Evolutionary conservation across 2,329 filamentous ascomycete genomes (phyloP), one percentile per base, ranked within the genome.

Genomic region (Penicillium italicum): DNA sequence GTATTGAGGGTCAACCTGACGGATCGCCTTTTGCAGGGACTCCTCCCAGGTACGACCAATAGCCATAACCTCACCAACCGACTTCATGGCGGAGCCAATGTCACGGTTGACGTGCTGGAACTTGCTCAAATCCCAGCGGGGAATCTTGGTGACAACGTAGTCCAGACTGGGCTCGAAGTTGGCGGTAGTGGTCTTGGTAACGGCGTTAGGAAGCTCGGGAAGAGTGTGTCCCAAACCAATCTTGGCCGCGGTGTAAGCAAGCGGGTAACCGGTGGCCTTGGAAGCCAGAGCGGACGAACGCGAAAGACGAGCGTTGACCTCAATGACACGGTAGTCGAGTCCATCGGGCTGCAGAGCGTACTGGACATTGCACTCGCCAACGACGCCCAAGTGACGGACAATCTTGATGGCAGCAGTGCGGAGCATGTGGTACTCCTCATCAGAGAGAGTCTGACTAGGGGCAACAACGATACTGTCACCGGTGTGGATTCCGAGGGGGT

Each of bases 391-490:
- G 76, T 99, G 94, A 61, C 94, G 89, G 68, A 99, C 90, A 69
- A 99, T 97, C 82, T 97, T 97, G 81, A 97, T 97, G 44, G 94
- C 91, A 60, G 94, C 92, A 40, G 91, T 91, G 69, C 94, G 91
- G 66, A 99, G 90, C 94, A 99, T 97, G 81, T 99, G 92, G 75
- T 97, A 99, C 77, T 99, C 94, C 80, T 97, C 94, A 68, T 99
- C 94, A 70, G 90, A 96, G 69, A 99, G 81, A 24, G 94, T 99
- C 79, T 99, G 94, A 78, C 89, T 94, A 47, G 94, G 94, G 38
- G 94, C 94, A 58, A 97, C 93, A 61, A 99, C 94, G 68, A 99
- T 99, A 68, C 92, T 97, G 81, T 99, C 94, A 78, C 94, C 94
- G 44, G 94, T 99, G 77, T 99, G 94, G 53, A 96, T 95, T 70